These are phyloP conservation scores for Physaria fendleri DNA, from an alignment of 345 rosid genomes.

Conservation along the genomic window DNA sequence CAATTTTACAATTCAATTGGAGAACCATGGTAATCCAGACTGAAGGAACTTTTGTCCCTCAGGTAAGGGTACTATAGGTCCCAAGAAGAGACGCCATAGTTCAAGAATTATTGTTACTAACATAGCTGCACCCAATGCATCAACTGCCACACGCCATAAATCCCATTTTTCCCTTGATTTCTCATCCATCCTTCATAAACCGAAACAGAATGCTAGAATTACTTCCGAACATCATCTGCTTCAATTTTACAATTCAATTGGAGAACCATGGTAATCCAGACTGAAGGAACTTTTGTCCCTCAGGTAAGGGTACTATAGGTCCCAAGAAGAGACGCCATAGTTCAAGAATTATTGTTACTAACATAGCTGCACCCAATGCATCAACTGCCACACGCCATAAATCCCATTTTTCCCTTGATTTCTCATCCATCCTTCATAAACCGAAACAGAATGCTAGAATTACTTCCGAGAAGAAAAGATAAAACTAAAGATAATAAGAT, in stretches of 20 bases:
- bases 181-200: conserved; percentile 83
- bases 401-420: conserved; percentile 73
- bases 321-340: conserved; percentile 92
- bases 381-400: conserved; percentile 79
- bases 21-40: conserved; percentile 83
- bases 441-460: not conserved
- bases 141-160: conserved; percentile 74
- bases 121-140: conserved; percentile 96
- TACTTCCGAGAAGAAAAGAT: not conserved
- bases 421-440: conserved; percentile 79
- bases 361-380: conserved; percentile 94
- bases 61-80: conserved; percentile 69
- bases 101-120: conserved; percentile 91
- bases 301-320: conserved; percentile 63
- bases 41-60: conserved; percentile 51
- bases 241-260: conserved; percentile 11
- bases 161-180: conserved; percentile 76
- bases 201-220: not conserved
- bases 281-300: conserved; percentile 49
- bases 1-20: conserved; percentile 18
- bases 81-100: conserved; percentile 86
- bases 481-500: not conserved
- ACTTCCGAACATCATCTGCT: not conserved
- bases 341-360: conserved; percentile 91
- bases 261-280: conserved; percentile 85